Percentiles rank a stretch among this genome's conserved stretches.
These are phyloP conservation scores for Mycena indigotica DNA, from an alignment of 768 basidiomycete species.

Conservation along the genomic window DNA sequence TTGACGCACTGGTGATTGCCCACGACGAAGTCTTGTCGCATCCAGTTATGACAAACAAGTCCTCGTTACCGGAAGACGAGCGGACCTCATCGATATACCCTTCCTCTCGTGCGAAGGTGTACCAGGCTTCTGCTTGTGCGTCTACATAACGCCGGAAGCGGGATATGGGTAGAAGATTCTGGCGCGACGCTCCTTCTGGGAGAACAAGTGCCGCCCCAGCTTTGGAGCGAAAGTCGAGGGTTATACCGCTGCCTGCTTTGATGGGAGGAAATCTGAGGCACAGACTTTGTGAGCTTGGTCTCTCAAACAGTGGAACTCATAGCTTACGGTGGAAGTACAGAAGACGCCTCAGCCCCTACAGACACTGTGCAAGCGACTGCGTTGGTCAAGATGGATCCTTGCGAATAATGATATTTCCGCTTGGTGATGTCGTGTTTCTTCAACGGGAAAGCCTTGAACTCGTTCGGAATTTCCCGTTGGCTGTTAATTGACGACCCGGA, in stretches of 20 bases:
- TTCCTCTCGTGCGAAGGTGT: conserved; percentile 9
- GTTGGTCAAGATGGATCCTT: neutral
- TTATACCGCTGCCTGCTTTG: conserved; percentile 10
- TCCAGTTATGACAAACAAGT: conserved; percentile 21
- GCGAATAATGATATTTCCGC: neutral
- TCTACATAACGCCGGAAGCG: conserved; percentile 16
- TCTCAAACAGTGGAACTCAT: no score
- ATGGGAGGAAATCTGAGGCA: conserved; percentile 1
- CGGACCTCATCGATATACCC: neutral
- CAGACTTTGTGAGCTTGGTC: neutral
- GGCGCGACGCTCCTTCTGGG: conserved; percentile 20
- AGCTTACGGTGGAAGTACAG: neutral
- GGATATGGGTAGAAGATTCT: conserved; percentile 5
- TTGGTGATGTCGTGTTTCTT: neutral
- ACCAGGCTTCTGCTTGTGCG: conserved; percentile 12
- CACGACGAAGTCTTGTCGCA: conserved; percentile 25
- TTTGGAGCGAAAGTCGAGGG: conserved; percentile 10
- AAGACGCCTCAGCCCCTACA: neutral
- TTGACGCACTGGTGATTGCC: conserved; percentile 17
- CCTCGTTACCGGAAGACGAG: neutral
- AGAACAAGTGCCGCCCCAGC: conserved; percentile 22
- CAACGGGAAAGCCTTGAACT: neutral
- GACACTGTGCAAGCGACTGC: neutral
- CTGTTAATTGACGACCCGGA: neutral
- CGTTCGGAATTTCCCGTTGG: neutral